phyloP scores from a whole-genome alignment of 2,329 filamentous ascomycete genomes.

The Xenoacremonium recifei region DNA sequence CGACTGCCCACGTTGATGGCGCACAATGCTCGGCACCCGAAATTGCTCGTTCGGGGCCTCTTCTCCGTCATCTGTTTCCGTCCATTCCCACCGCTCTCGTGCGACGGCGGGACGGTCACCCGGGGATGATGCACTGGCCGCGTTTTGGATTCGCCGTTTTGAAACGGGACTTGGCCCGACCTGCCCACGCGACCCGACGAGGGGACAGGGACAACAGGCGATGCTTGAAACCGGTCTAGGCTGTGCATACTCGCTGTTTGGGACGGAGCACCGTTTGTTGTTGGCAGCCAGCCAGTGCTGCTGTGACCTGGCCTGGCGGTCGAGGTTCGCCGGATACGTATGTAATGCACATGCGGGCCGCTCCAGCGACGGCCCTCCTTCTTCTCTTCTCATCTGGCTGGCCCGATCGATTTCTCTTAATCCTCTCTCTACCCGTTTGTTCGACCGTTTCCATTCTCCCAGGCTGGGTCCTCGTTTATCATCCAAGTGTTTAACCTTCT shows the following conservation, averaged over 20 bases:
- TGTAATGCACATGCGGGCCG: slow-evolving; percentile 22
- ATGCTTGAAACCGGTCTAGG: slow-evolving; percentile 9
- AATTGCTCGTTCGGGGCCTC: no score
- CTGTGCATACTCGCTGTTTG: no score
- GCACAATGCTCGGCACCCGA: no score
- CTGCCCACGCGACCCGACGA: neutral
- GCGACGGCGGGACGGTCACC: neutral
- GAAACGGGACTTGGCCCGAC: no score
- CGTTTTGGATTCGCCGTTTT: slow-evolving; percentile 10
- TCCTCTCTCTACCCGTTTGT: neutral
- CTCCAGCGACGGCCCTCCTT: slow-evolving; percentile 19
- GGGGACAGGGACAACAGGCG: slow-evolving; percentile 7
- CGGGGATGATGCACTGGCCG: slow-evolving; percentile 3
- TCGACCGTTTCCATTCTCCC: slow-evolving; percentile 6
- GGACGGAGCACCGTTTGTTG: slow-evolving; percentile 11
- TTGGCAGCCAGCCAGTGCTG: slow-evolving; percentile 3
- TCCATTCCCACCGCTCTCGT: no score
- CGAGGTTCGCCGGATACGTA: slow-evolving; percentile 16
- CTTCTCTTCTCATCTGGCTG: slow-evolving; percentile 19
- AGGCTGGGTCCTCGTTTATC: slow-evolving; percentile 11
- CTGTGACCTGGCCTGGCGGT: no score
- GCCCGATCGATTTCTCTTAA: slow-evolving; percentile 13
- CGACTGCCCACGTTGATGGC: no score
- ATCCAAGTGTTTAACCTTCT: neutral
- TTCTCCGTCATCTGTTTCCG: no score